Evolutionary conservation across 73 alveolate species (phyloP).

Genomic region (Tetrahymena elliotti): DNA sequence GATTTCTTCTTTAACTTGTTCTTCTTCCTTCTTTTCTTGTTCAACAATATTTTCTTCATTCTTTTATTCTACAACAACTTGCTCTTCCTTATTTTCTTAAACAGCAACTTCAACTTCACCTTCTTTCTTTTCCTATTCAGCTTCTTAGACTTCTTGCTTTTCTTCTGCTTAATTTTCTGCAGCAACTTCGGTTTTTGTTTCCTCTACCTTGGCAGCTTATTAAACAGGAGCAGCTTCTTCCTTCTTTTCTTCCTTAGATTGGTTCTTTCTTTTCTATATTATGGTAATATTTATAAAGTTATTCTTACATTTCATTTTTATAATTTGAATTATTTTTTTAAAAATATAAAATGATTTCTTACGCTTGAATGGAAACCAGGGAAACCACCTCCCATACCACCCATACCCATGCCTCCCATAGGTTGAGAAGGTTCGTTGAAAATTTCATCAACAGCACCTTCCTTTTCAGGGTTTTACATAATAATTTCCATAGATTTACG

Average conservation of each 20-base stretch:
- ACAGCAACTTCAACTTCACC: not conserved
- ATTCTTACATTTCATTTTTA: not conserved
- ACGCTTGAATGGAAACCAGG: not conserved
- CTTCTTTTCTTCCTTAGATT: not conserved
- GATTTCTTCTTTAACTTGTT: not conserved
- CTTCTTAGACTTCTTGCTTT: not conserved
- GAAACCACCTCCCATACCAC: not conserved
- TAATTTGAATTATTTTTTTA: not conserved
- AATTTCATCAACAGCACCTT: not conserved
- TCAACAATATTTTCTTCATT: not conserved
- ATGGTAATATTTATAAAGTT: not conserved
- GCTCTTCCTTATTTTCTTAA: not conserved
- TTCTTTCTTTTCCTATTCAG: not conserved
- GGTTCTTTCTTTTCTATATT: not conserved
- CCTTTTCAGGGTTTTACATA: not conserved
- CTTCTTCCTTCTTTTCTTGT: not conserved
- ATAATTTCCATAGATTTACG: not conserved
- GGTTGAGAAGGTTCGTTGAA: not conserved
- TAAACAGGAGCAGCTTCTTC: not conserved
- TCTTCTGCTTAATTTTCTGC: not conserved
- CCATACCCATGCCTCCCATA: not conserved
- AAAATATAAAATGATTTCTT: not conserved
- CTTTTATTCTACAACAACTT: not conserved
- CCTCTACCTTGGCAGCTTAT: not conserved
- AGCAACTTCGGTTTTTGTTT: not conserved